A percentile compares a stretch with the other conserved stretches of the same genome.
These are phyloP conservation scores for Zygotorulaspora danielsina DNA, from an alignment of 805 yeast genomes.

Conservation along the genomic window DNA sequence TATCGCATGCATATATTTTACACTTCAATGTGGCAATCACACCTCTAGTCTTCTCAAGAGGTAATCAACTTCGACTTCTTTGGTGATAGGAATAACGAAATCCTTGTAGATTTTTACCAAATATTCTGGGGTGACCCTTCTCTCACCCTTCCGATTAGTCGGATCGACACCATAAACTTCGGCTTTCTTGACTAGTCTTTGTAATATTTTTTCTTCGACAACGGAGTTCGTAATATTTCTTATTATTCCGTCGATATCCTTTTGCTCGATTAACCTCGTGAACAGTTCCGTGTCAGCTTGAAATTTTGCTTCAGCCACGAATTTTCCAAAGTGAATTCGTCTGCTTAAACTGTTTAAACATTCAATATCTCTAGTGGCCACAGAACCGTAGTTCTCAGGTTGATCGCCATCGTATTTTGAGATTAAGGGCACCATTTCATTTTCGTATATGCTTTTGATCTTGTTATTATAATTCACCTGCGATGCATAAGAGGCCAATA, in stretches of 20 bases:
- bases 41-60: conserved; percentile 71
- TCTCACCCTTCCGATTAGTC: conserved; percentile 62
- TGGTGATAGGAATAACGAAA: conserved; percentile 88
- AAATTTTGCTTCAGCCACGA: conserved; percentile 95
- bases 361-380: conserved; percentile 79
- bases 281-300: conserved; percentile 60
- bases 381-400: conserved; percentile 81
- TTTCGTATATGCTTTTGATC: conserved; percentile 64
- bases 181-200: conserved; percentile 75
- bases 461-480: conserved; percentile 72
- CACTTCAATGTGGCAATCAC: not conserved
- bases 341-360: conserved; percentile 83
- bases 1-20: not conserved
- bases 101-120: conserved; percentile 82
- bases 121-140: conserved; percentile 76
- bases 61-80: conserved; percentile 92
- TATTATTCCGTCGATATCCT: conserved; percentile 69
- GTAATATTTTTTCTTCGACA: conserved; percentile 80
- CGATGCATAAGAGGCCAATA: conserved; percentile 68
- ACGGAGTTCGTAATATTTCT: conserved; percentile 79
- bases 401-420: conserved; percentile 68
- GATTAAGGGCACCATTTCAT: conserved; percentile 70
- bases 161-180: conserved; percentile 88
- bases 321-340: conserved; percentile 93
- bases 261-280: conserved; percentile 57